Conservation (phyloP, 164 flowering plant species). For the Stephania cephalantha region DNA sequence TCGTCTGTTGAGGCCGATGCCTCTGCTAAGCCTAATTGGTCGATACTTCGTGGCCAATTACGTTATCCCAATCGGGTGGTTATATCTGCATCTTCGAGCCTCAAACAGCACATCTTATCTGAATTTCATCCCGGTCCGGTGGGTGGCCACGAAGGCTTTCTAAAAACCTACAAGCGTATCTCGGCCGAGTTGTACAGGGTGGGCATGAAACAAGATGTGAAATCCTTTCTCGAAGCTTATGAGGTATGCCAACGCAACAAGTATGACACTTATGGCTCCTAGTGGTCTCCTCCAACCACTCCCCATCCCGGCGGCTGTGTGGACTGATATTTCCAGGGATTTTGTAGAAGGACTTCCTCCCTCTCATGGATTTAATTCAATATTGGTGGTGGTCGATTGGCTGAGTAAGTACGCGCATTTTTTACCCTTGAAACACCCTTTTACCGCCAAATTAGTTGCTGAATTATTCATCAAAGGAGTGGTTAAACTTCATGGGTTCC, state of each 20-base stretch:
- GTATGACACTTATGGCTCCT: not conserved
- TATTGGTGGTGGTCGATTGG: not conserved
- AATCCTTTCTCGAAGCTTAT: not conserved
- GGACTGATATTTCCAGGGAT: not conserved
- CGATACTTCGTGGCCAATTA: too few relatives aligned
- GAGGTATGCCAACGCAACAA: not conserved
- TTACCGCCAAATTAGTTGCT: not conserved
- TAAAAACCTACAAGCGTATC: not conserved
- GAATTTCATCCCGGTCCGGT: too few relatives aligned
- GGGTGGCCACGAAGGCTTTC: too few relatives aligned
- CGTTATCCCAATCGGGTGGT: too few relatives aligned
- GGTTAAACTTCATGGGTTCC: constrained; percentile 1
- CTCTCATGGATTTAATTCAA: not conserved
- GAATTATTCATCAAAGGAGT: not conserved
- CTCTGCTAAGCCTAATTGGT: too few relatives aligned
- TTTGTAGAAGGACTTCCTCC: not conserved
- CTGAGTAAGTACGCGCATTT: constrained; percentile 1
- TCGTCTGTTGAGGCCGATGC: too few relatives aligned
- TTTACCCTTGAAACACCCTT: not conserved
- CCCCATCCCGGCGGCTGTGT: too few relatives aligned
- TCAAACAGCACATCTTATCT: too few relatives aligned
- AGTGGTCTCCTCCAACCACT: not conserved
- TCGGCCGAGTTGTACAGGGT: not conserved
- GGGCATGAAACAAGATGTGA: not conserved
- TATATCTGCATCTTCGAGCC: too few relatives aligned